phyloP scores from a whole-genome alignment of 257 asterid species.

The Echium plantagineum region DNA sequence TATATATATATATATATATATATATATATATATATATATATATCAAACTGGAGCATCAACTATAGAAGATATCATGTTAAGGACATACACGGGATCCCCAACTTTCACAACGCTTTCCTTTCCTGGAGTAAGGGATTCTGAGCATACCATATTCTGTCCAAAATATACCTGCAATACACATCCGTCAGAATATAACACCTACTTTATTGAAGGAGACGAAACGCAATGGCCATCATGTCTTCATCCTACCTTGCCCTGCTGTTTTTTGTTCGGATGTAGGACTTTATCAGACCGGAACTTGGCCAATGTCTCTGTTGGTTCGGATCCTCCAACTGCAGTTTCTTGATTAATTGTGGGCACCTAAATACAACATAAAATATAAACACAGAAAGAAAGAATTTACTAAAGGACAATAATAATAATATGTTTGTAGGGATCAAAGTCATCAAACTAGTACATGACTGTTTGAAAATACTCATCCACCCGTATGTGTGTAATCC shows the following conservation, averaged over 20 bases:
- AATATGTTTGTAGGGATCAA: too few relatives aligned
- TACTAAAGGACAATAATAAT: not conserved
- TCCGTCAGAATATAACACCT: too few relatives aligned
- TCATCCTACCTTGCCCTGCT: slow-evolving; percentile 13
- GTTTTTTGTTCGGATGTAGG: slow-evolving; percentile 34
- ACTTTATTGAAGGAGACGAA: too few relatives aligned
- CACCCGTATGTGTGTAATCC: too few relatives aligned
- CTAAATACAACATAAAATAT: slow-evolving; percentile 15
- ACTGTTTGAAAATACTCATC: not conserved
- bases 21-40: too few relatives aligned
- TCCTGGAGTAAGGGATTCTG: slow-evolving; percentile 16
- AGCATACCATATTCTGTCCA: slow-evolving; percentile 43
- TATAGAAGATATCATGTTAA: slow-evolving; percentile 18
- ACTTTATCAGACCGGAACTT: slow-evolving; percentile 38
- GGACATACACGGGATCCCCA: slow-evolving; percentile 30
- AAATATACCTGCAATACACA: slow-evolving; percentile 30
- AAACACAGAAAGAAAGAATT: not conserved
- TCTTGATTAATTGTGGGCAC: slow-evolving; percentile 43
- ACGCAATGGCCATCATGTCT: too few relatives aligned
- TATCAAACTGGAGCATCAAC: slow-evolving; percentile 27
- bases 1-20: too few relatives aligned
- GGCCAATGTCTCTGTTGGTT: slow-evolving; percentile 34
- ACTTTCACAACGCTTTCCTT: slow-evolving; percentile 21
- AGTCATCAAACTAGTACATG: too few relatives aligned
- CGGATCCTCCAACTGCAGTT: slow-evolving; percentile 13